phyloP scores from a whole-genome alignment of 2,329 filamentous ascomycete species.

The Alternaria burnsii region DNA sequence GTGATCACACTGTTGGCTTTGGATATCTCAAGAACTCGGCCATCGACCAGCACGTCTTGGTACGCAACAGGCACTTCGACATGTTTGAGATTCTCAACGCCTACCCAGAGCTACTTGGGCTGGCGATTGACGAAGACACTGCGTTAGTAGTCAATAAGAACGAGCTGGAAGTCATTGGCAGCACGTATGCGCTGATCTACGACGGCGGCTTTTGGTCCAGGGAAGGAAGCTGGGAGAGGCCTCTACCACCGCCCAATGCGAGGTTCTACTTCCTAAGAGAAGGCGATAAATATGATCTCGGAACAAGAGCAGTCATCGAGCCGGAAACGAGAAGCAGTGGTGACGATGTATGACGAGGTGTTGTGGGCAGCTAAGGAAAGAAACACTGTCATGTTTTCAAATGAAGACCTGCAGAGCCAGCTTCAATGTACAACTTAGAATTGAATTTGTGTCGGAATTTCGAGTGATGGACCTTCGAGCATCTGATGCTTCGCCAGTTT shows the following conservation, averaged over 20 bases:
- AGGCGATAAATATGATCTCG: slow-evolving; percentile 33
- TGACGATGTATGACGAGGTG: neutral
- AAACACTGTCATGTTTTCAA: neutral
- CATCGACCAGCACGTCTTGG: slow-evolving; percentile 38
- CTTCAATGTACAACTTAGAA: neutral
- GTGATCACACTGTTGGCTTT: slow-evolving; percentile 27
- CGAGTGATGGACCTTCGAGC: neutral
- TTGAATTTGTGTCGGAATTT: neutral
- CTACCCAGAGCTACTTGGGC: slow-evolving; percentile 29
- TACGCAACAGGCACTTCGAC: slow-evolving; percentile 38
- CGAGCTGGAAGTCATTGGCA: slow-evolving; percentile 35
- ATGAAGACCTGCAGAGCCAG: neutral
- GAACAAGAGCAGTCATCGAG: slow-evolving; percentile 23
- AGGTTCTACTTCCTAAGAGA: slow-evolving; percentile 35
- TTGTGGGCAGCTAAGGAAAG: neutral
- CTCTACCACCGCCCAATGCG: slow-evolving; percentile 18
- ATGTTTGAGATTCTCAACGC: slow-evolving; percentile 34
- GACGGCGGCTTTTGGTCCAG: slow-evolving; percentile 39
- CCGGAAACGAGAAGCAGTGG: neutral
- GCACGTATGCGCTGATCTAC: slow-evolving; percentile 37
- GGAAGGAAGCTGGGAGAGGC: slow-evolving; percentile 30
- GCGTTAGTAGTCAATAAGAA: slow-evolving; percentile 34
- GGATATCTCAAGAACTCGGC: slow-evolving; percentile 38
- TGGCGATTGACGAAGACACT: slow-evolving; percentile 40
- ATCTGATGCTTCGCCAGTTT: neutral